These are phyloP conservation scores for Caryopteris hybrid DNA, from an alignment of 305 asterid species.

Conservation along the genomic window DNA sequence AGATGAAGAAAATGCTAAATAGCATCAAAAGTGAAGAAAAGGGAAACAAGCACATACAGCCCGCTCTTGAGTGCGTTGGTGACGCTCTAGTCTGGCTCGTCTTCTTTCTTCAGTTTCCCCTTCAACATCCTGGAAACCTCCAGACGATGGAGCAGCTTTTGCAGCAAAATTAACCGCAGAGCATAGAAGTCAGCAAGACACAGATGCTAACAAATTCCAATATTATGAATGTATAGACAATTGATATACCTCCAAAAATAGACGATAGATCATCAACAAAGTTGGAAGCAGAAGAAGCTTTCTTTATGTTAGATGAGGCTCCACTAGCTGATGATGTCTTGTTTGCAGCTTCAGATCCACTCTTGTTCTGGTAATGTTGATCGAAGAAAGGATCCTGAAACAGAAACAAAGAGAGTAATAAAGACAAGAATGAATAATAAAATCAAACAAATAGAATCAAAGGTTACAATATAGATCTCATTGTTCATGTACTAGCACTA, in stretches of 20 bases:
- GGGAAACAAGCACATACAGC: conserved; percentile 60
- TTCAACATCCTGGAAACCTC: conserved; percentile 80
- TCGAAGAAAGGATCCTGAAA: conserved; percentile 71
- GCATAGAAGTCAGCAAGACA: conserved; percentile 20
- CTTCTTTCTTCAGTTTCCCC: conserved; percentile 98
- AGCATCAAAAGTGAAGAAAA: conserved; percentile 9
- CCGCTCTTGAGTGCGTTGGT: conserved; percentile 94
- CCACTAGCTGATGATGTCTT: conserved; percentile 54
- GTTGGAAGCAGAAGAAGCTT: conserved; percentile 72
- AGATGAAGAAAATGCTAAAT: conserved; percentile 11
- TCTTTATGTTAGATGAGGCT: conserved; percentile 66
- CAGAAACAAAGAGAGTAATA: conserved; percentile 17
- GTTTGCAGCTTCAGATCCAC: conserved; percentile 65
- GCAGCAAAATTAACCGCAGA: conserved; percentile 25
- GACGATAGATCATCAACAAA: conserved; percentile 93
- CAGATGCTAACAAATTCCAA: conserved; percentile 14
- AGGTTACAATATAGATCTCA: not conserved
- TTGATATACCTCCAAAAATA: conserved; percentile 69
- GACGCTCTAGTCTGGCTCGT: conserved; percentile 87
- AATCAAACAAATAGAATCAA: not conserved
- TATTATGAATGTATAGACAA: conserved; percentile 3
- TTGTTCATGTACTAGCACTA: conserved; percentile 32
- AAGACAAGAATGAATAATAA: not conserved
- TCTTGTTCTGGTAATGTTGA: conserved; percentile 56
- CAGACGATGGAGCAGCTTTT: conserved; percentile 71